phyloP scores from a whole-genome alignment of 2,329 filamentous ascomycete genomes.

The Diaporthe ilicicola region DNA sequence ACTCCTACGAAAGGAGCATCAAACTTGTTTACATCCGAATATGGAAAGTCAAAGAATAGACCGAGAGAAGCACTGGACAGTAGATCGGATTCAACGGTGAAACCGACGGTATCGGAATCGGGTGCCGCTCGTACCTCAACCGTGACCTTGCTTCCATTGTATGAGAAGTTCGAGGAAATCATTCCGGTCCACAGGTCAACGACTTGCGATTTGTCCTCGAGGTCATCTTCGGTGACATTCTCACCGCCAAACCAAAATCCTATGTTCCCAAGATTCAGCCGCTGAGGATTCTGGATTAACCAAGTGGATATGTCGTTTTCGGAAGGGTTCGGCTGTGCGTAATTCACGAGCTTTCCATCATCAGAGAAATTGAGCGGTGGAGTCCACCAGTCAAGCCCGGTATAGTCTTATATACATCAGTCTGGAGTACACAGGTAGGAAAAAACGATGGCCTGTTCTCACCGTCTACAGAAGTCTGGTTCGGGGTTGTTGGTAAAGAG shows the following conservation, averaged over 20 bases:
- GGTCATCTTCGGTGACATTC: slow-evolving; percentile 50
- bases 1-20: slow-evolving; percentile 63
- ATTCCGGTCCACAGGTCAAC: slow-evolving; percentile 58
- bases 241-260: slow-evolving; percentile 53
- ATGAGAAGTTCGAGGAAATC: slow-evolving; percentile 53
- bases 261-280: slow-evolving; percentile 58
- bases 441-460: slow-evolving; percentile 14
- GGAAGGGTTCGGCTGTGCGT: slow-evolving; percentile 51
- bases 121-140: slow-evolving; percentile 51
- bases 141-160: slow-evolving; percentile 48
- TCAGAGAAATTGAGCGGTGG: slow-evolving; percentile 15
- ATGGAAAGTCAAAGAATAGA: slow-evolving; percentile 62
- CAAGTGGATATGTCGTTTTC: slow-evolving; percentile 52
- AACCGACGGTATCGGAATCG: slow-evolving; percentile 54
- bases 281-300: slow-evolving; percentile 59
- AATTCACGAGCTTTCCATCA: slow-evolving; percentile 51
- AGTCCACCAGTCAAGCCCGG: slow-evolving; percentile 53
- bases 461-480: slow-evolving; percentile 48
- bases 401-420: slow-evolving; percentile 45
- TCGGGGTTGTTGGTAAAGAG: slow-evolving; percentile 50
- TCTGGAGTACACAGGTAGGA: background rate
- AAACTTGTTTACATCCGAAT: slow-evolving; percentile 59
- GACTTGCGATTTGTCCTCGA: slow-evolving; percentile 50
- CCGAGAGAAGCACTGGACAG: slow-evolving; percentile 49
- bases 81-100: slow-evolving; percentile 52